Evolutionary conservation across 2,329 filamentous ascomycete genomes (phyloP), one percentile per base, ranked within the genome.

Genomic region (Macrophomina tecta): DNA sequence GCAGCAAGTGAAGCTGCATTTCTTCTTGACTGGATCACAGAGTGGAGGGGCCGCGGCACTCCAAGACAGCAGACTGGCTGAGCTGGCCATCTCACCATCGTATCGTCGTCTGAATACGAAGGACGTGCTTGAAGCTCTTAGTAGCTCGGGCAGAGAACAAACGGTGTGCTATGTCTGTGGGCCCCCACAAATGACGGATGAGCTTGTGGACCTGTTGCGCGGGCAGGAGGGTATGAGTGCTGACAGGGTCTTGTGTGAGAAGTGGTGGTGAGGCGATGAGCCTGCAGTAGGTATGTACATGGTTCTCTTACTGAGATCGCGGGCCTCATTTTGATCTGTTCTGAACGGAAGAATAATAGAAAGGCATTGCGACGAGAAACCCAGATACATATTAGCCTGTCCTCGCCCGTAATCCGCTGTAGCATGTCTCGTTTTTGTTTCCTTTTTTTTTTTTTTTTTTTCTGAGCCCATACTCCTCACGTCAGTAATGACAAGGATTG

Each of bases 101-200:
- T n/a, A 40, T n/a, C 53, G 55, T 7, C 64, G 64, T 9, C 14
- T 66, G 45, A n/a, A 16, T 11, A 9, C 11, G 5, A 48, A 72
- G 34, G 81, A 82, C 68, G 72, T 84, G 49, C 72, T 77, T 5
- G 73, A 72, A 18, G 81, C 81, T 2, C 67, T 83, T 6, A 80
- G 79, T 1, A 30, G 34, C 11, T 36, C 68, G 0, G 72, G 69
- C 40, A 70, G 73, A 53, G 72, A 76, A 77, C 60, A 76, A 80
- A 48, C 69, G 71, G 74, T 83, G 1, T 80, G 78, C 65, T 84
- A 83, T 70, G 80, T 84, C 5, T 85, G 83, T 67, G 83, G 83
- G 1, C 82, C 82, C 23, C 79, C 80, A 28, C 72, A 71, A 53
- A 84, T 85, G 81, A 84, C 82, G 4, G 82, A 85, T 69, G 74